These are phyloP conservation scores for Zygoascus hellenicus DNA, from an alignment of 1,139 yeast species.

Conservation along the genomic window DNA sequence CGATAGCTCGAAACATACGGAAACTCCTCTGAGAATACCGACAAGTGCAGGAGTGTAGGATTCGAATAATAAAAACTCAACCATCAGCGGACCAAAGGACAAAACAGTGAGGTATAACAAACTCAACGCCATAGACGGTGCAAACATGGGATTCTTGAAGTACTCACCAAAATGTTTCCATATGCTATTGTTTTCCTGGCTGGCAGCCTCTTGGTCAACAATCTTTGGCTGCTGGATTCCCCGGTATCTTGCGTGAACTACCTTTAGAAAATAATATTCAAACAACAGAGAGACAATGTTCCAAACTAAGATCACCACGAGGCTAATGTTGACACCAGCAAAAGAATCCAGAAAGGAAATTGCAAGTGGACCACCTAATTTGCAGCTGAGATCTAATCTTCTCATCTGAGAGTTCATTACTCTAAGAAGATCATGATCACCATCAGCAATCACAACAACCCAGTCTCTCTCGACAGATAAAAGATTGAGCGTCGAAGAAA, in stretches of 20 bases:
- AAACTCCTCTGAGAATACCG: constrained; percentile 30
- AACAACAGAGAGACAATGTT: constrained; percentile 30
- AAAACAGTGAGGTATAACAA: constrained; percentile 34
- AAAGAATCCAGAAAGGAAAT: constrained; percentile 32
- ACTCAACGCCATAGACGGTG: constrained; percentile 40
- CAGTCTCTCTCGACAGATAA: constrained; percentile 40
- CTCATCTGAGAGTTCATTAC: constrained; percentile 34
- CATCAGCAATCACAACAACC: constrained; percentile 36
- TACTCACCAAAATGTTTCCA: constrained; percentile 2
- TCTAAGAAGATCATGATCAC: constrained; percentile 25
- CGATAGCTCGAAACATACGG: constrained; percentile 31
- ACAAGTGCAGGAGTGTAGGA: constrained; percentile 30
- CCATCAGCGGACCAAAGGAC: constrained; percentile 35
- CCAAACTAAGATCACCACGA: constrained; percentile 26
- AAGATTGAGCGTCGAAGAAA: constrained; percentile 34
- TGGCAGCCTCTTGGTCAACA: not conserved
- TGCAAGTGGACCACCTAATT: constrained; percentile 35
- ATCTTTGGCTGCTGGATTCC: constrained; percentile 13
- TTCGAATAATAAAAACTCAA: constrained; percentile 30
- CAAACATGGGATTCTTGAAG: constrained; percentile 44
- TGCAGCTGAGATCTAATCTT: constrained; percentile 36
- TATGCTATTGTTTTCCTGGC: constrained; percentile 2
- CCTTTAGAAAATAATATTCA: constrained; percentile 33
- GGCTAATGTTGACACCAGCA: constrained; percentile 23
- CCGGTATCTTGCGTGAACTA: constrained; percentile 31